Evolutionary conservation across 768 basidiomycete genomes (phyloP), one percentile per base, ranked within the genome.

Genomic region (Nidula microcarpa): DNA sequence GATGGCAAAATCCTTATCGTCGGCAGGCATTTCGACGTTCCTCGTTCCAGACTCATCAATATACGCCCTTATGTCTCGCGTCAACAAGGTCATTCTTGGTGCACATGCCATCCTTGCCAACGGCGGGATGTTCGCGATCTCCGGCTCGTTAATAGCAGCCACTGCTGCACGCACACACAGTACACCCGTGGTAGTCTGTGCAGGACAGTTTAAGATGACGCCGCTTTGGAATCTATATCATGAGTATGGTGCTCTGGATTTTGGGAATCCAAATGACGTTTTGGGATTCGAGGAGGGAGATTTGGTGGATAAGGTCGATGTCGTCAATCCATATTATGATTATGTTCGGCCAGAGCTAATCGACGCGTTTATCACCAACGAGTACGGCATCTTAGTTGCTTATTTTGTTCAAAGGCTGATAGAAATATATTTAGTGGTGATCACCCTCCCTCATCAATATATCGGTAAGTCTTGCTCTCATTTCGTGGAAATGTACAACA

Each of bases 31-130:
- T 57, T 92, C 92, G 5, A 96, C 94, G n/a, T 90, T 98, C 66
- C 87, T 99, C 47, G 87, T 98, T 49, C 96, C 97, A 41, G 96
- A 98, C 69, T 94, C 93, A 6, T 94, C 94, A 23, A 87, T 98
- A 66, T 96, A 90, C 65, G 93, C 94, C 9, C 80, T 99, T 57
- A 92, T 98, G 86, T 96, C 97, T 4, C 86, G 96, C 55, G 90
- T 96, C 55, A 96, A 94, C 74, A 99, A 99, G 70, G 89, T 98
- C 60, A 85, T 99, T 54, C 79, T 99, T 45, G 93, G 94, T 32
- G 89, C 94, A 9, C 96, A 98, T 68, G 86, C 90, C n/a, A 89
- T 98, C 62, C 85, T 97, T 48, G 95, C 96, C 23, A 96, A 98
- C 63, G 97, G 97, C 11, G 94, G 95, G 11, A 88, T 98, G 81